These are phyloP conservation scores for Lachancea mirantina DNA, from an alignment of 805 yeast species.

Conservation along the genomic window DNA sequence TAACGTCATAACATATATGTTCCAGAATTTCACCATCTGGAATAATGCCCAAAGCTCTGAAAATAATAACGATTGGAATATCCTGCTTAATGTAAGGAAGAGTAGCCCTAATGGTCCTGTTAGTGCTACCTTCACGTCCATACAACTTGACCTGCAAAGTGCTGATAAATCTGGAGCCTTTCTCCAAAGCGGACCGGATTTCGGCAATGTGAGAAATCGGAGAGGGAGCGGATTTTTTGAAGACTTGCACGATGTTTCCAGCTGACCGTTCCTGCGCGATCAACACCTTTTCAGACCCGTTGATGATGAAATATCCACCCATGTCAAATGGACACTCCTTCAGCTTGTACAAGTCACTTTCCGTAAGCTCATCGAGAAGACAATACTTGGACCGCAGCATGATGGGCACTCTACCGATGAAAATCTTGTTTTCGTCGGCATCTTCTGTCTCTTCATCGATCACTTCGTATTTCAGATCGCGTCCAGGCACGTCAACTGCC, in stretches of 20 bases:
- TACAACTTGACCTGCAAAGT: conserved; percentile 90
- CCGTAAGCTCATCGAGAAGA: conserved; percentile 81
- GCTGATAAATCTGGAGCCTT: conserved; percentile 91
- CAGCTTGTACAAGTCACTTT: conserved; percentile 87
- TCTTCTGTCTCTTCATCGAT: conserved; percentile 46
- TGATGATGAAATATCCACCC: conserved; percentile 98
- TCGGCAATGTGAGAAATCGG: conserved; percentile 96
- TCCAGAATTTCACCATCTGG: conserved; percentile 99
- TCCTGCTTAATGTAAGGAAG: conserved; percentile 95
- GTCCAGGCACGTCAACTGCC: conserved; percentile 63
- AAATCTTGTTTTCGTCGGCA: conserved; percentile 74
- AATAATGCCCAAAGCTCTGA: conserved; percentile 95
- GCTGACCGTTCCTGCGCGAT: conserved; percentile 99
- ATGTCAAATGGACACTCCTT: conserved; percentile 99
- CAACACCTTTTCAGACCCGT: conserved; percentile 96
- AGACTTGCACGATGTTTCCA: conserved; percentile 97
- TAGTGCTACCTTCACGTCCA: conserved; percentile 66
- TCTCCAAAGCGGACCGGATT: conserved; percentile 92
- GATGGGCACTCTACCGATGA: conserved; percentile 94
- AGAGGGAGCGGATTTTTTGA: conserved; percentile 94
- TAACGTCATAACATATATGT: conserved; percentile 95
- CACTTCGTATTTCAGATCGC: conserved; percentile 52
- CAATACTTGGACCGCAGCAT: conserved; percentile 97
- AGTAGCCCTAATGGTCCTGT: conserved; percentile 89
- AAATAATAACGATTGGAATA: conserved; percentile 93